These are phyloP conservation scores for Boeremia lycopersici DNA, from an alignment of 2,329 filamentous ascomycete species.

Conservation along the genomic window DNA sequence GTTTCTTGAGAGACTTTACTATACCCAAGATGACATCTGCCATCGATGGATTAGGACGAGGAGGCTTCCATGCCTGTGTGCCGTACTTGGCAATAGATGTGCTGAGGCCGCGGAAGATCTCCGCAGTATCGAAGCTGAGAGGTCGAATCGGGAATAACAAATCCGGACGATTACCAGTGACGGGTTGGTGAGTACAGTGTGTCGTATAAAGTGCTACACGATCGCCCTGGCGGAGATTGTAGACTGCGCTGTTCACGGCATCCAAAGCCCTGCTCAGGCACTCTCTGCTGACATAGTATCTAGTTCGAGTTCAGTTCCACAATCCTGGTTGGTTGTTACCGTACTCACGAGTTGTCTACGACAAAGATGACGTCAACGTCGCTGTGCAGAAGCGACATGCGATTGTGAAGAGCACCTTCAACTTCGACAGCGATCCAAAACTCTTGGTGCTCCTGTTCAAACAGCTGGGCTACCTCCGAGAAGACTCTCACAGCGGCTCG, in stretches of 20 bases:
- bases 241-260: constrained; percentile 24
- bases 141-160: constrained; percentile 28
- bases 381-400: constrained; percentile 18
- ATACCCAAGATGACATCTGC: constrained; percentile 33
- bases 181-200: constrained; percentile 36
- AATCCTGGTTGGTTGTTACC: neutral
- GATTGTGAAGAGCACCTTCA: constrained; percentile 35
- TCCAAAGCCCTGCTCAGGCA: constrained; percentile 30
- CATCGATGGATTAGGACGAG: constrained; percentile 39
- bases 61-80: constrained; percentile 33
- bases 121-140: constrained; percentile 20
- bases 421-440: constrained; percentile 42
- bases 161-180: constrained; percentile 36
- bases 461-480: constrained; percentile 29
- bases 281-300: constrained; percentile 38
- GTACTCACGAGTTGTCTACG: constrained; percentile 46
- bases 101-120: constrained; percentile 26
- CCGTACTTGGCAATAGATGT: constrained; percentile 25
- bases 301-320: constrained; percentile 15
- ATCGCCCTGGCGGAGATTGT: constrained; percentile 28
- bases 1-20: constrained; percentile 25
- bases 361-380: constrained; percentile 44
- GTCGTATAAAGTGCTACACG: constrained; percentile 40
- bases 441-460: constrained; percentile 23
- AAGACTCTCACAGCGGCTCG: constrained; percentile 29